These are phyloP conservation scores for Ascocoryne sarcoides DNA, from an alignment of 2,329 filamentous ascomycete species.

Conservation along the genomic window DNA sequence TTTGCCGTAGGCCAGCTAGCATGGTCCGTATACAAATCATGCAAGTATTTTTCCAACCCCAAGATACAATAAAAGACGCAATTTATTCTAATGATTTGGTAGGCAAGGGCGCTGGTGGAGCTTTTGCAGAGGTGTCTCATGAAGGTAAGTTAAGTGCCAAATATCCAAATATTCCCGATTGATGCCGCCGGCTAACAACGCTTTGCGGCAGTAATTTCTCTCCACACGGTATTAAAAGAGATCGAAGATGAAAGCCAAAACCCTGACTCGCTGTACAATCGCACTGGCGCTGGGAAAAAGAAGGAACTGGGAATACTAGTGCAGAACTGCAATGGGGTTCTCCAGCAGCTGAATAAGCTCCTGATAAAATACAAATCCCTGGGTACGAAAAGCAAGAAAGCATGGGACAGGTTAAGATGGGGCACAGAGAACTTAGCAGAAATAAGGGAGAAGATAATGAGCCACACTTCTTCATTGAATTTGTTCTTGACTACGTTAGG, in stretches of 20 bases:
- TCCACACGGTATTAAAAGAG: slow-evolving; percentile 6
- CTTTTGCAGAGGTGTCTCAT: slow-evolving; percentile 7
- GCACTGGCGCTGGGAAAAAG: slow-evolving; percentile 2
- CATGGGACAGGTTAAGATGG: slow-evolving; percentile 23
- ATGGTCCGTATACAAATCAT: slow-evolving; percentile 3
- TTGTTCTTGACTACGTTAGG: slow-evolving; percentile 5
- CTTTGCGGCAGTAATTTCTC: slow-evolving; percentile 2
- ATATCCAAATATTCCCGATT: neutral
- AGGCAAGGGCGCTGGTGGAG: slow-evolving; percentile 6
- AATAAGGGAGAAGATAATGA: slow-evolving; percentile 16
- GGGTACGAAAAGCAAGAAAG: slow-evolving; percentile 7
- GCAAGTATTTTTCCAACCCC: neutral
- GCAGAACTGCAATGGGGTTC: slow-evolving; percentile 9
- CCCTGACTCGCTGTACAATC: slow-evolving; percentile 9
- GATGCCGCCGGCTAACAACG: neutral
- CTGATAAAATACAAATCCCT: slow-evolving; percentile 12
- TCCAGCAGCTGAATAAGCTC: slow-evolving; percentile 10
- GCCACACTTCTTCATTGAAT: slow-evolving; percentile 21
- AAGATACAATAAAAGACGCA: neutral
- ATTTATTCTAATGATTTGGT: neutral
- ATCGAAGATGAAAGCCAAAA: slow-evolving; percentile 9
- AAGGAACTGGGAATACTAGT: slow-evolving; percentile 4
- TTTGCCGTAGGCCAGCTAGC: slow-evolving; percentile 1
- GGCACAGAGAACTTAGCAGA: slow-evolving; percentile 14
- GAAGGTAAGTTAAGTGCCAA: slow-evolving; percentile 3